Percentiles rank a stretch among this genome's conserved stretches.
phyloP scores from a whole-genome alignment of 2,329 filamentous ascomycete genomes.

The Corinectria fuckeliana region DNA sequence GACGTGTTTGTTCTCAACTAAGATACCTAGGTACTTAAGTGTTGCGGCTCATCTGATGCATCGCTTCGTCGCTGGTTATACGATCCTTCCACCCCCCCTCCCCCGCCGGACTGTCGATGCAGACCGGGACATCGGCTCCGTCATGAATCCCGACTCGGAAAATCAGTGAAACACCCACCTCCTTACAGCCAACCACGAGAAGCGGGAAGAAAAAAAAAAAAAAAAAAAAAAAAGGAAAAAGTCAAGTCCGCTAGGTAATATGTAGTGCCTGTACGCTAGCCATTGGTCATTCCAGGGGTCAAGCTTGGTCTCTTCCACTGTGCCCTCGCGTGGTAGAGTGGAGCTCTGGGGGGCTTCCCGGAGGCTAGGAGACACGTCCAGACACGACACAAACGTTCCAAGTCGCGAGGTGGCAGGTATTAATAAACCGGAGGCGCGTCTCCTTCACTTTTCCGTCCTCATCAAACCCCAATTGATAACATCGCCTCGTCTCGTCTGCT shows the following conservation, averaged over 20 bases:
- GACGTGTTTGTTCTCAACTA: no score
- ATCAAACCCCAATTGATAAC: background rate
- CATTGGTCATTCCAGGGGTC: background rate
- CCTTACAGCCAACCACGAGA: no score
- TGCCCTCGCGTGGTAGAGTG: background rate
- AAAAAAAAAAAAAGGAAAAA: no score
- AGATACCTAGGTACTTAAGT: background rate
- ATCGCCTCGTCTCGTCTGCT: background rate
- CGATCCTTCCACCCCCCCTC: no score
- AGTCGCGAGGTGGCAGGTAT: background rate
- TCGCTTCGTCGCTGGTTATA: background rate
- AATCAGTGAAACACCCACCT: no score
- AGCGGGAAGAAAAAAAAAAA: no score
- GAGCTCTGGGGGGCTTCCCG: background rate
- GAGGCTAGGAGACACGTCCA: background rate
- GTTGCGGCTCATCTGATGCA: background rate
- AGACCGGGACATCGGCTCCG: background rate
- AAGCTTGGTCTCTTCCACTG: background rate
- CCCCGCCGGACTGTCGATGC: background rate
- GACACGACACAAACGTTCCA: background rate
- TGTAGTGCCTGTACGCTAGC: background rate
- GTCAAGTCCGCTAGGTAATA: background rate
- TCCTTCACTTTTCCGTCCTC: no score
- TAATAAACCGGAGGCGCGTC: background rate
- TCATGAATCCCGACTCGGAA: no score